Percentiles rank a stretch among this genome's conserved stretches.
phyloP scores from a whole-genome alignment of 2,329 filamentous ascomycete genomes.

The Macrophomina tecta region DNA sequence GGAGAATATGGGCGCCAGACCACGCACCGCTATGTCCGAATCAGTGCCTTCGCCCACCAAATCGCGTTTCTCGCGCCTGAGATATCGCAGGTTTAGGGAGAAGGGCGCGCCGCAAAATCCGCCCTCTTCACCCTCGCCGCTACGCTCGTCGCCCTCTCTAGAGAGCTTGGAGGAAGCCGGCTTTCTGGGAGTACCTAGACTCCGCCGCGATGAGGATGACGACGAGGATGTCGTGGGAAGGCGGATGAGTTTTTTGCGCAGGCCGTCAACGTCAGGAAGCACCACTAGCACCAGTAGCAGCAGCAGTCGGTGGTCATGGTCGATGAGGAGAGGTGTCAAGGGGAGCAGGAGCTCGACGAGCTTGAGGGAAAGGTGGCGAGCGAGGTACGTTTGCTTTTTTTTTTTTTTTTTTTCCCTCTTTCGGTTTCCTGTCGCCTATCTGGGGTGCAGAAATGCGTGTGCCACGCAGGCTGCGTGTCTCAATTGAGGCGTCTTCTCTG shows the following conservation, averaged over 20 bases:
- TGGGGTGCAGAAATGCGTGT: background rate
- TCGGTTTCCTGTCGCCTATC: background rate
- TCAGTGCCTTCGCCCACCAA: background rate
- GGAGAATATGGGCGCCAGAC: background rate
- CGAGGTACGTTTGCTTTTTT: slow-evolving; percentile 6
- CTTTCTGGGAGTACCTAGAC: background rate
- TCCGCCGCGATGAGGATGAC: background rate
- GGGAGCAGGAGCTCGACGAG: background rate
- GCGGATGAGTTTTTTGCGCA: background rate
- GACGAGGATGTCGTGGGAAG: background rate
- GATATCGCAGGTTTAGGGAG: background rate
- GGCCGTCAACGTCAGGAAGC: background rate
- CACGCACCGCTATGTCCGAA: background rate
- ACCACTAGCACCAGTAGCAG: background rate
- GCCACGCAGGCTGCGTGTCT: background rate
- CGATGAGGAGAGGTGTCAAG: background rate
- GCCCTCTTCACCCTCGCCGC: background rate
- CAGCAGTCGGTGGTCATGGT: slow-evolving; percentile 4
- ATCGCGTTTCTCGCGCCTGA: slow-evolving; percentile 2
- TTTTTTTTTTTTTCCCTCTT: background rate
- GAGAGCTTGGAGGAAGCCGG: background rate
- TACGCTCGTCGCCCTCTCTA: background rate
- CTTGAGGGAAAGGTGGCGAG: slow-evolving; percentile 8
- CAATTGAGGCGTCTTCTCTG: background rate
- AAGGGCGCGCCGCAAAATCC: background rate